Evolutionary conservation across 805 yeast genomes (phyloP), one percentile per base, ranked within the genome.

Genomic region (Pichia scutulata): DNA sequence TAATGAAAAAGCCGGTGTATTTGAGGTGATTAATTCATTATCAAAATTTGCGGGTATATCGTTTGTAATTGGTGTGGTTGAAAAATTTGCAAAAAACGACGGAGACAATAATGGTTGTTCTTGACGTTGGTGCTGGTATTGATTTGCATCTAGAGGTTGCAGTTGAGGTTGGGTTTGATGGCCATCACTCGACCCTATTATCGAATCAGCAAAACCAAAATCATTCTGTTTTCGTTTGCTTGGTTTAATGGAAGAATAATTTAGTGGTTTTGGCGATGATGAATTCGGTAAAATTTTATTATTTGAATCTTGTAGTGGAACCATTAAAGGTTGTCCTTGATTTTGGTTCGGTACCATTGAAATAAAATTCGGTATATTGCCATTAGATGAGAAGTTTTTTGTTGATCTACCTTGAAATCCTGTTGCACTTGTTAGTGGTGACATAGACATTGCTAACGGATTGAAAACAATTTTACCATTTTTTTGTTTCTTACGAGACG

Each of bases 401-500:
- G 16, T 2, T 26, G 30, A 18, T 14, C 10, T 8, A 33, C 24
- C 41, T 23, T 50, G 52, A 19, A 50, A 43, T 8, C 24, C 24
- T 2, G 44, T 13, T 7, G 44, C 7, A 25, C 28, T 46, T 13
- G 50, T 23, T 12, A 50, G 21, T 18, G 50, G 19, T 19, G 57
- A 44, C 41, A 60, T 49, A 30, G 55, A 55, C 43, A 62, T 49
- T 0, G 66, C 58, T 25, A 64, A 43, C 16, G 68, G 68, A 49
- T 64, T 64, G 53, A 64, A 64, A 4, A 63, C 58, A 33, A 62
- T 56, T 39, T 57, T 55, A 25, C 41, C 30, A 42, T 7, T 33
- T 4, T n/a, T 33, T 33, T 7, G 5, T n/a, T 10, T 33, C 37
- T n/a, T 33, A 4, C 33, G 33, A 28, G 23, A 39, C 10, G 41